Evolutionary conservation across 2,329 filamentous ascomycete species (phyloP), one percentile per base, ranked within the genome.

Genomic region (Penicillium sclerotiorum): DNA sequence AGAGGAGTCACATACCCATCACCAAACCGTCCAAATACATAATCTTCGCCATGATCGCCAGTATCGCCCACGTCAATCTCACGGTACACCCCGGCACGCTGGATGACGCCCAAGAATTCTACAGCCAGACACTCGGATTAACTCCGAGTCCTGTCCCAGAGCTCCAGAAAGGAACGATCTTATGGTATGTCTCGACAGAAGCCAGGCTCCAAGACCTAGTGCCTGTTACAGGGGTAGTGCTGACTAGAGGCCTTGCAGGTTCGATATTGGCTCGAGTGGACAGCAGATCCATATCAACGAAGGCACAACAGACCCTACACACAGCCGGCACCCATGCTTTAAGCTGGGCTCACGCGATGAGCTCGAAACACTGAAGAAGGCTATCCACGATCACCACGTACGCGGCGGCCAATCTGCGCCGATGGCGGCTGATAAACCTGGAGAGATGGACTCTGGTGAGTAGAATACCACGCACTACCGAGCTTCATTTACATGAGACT

Each of bases 261-360:
- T 85, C 70, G 80, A 86, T 59, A 79, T 85, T 47, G 80, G 74
- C 12, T 69, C 70, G 6, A 65, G 65, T 2, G 73, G 73, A 2
- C 81, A 84, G 60, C 80, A 84, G 67, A 72, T 85, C 12, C 81
- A 85, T 59, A 66, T 85, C 42, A 77, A 78, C 0, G 56, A 62
- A 47, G 79, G 78, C 0, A 59, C 69, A 1, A 75, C 75, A 25
- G 71, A 76, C 20, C 58, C 66, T 1, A 41, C 52, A 5, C 77
- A 78, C 1, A 68, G 69, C 2, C 73, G 80, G 2, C 83, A 86
- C 57, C 80, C 82, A 3, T 87, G 83, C 65, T 85, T 87, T 58
- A 75, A 73, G 30, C 58, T 86, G 2, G 73, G 65, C 1, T 76
- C 71, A 11, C 65, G 60, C 1, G 77, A 81, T 22, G 73, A 73